These are phyloP conservation scores for Verbascum thapsus DNA, from an alignment of 257 asterid species.

Conservation along the genomic window DNA sequence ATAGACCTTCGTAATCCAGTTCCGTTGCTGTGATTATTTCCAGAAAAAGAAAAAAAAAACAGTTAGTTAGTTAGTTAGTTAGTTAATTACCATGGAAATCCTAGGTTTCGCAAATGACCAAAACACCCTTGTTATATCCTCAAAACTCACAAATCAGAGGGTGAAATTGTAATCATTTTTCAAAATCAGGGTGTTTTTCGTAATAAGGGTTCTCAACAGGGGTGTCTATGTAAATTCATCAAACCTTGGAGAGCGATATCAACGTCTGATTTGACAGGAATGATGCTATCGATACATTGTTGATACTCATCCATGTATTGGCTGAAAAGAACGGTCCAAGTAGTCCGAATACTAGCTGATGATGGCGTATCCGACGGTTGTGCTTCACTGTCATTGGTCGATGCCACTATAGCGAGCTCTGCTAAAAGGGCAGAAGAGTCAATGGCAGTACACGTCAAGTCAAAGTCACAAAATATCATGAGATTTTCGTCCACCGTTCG, in stretches of 20 bases:
- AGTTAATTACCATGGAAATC: too few relatives aligned
- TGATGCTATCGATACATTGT: constrained; percentile 56
- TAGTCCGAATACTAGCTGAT: constrained; percentile 40
- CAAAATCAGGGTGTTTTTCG: too few relatives aligned
- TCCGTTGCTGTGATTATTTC: constrained; percentile 34
- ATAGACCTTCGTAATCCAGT: constrained; percentile 56
- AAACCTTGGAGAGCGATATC: constrained; percentile 32
- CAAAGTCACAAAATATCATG: constrained; percentile 56
- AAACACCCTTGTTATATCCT: too few relatives aligned
- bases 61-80: constrained; percentile 14
- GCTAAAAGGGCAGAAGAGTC: constrained; percentile 73
- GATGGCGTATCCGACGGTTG: constrained; percentile 16
- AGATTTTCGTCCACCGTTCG: constrained; percentile 41
- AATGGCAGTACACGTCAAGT: constrained; percentile 59
- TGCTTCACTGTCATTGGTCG: constrained; percentile 38
- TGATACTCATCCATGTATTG: constrained; percentile 59
- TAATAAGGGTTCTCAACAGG: too few relatives aligned
- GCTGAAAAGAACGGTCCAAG: constrained; percentile 52
- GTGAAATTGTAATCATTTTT: too few relatives aligned
- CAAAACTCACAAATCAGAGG: too few relatives aligned
- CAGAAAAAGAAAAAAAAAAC: not conserved
- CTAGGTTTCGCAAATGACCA: too few relatives aligned
- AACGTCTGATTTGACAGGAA: constrained; percentile 36
- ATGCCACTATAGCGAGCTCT: constrained; percentile 59
- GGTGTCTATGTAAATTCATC: not conserved